Evolutionary conservation across 352 stramenopile genomes (phyloP).

Genomic region (Phytopythium litorale): DNA sequence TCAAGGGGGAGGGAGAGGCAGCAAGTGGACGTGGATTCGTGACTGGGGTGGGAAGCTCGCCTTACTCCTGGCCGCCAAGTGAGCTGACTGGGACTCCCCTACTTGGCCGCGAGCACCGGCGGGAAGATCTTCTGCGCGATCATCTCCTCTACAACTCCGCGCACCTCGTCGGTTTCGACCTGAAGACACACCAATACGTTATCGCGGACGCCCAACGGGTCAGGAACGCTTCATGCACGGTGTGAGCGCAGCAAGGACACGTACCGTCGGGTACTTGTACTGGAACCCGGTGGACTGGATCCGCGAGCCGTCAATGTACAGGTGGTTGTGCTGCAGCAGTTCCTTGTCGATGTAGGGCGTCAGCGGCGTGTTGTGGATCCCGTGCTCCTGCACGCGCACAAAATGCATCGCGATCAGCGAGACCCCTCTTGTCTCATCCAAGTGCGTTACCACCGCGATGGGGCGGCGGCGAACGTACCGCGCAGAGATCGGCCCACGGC

Average conservation of each 20-base stretch:
- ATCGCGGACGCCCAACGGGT: neutral
- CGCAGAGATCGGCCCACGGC: constrained; percentile 81
- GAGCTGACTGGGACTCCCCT: neutral
- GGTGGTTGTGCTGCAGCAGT: constrained; percentile 79
- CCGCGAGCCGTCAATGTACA: constrained; percentile 73
- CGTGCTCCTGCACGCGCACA: constrained; percentile 39
- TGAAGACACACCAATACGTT: constrained; percentile 19
- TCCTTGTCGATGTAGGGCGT: constrained; percentile 89
- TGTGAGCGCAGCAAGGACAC: neutral
- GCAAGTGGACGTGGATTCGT: neutral
- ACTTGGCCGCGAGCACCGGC: constrained; percentile 45
- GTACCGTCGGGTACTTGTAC: constrained; percentile 72
- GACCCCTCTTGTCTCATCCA: neutral
- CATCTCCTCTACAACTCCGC: constrained; percentile 62
- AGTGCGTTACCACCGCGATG: neutral
- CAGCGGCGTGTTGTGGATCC: constrained; percentile 80
- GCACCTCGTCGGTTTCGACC: constrained; percentile 58
- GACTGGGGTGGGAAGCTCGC: neutral
- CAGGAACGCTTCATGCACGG: neutral
- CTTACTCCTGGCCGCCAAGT: neutral
- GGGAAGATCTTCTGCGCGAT: constrained; percentile 80
- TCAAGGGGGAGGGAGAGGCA: neutral
- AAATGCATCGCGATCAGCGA: constrained; percentile 10
- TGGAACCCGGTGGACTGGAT: constrained; percentile 75
- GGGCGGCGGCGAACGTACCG: constrained; percentile 22